A percentile compares a stretch with the other conserved stretches of the same genome.
phyloP scores from a whole-genome alignment of 2,329 filamentous ascomycete genomes.

The Phaeosphaeriaceae sp. region DNA sequence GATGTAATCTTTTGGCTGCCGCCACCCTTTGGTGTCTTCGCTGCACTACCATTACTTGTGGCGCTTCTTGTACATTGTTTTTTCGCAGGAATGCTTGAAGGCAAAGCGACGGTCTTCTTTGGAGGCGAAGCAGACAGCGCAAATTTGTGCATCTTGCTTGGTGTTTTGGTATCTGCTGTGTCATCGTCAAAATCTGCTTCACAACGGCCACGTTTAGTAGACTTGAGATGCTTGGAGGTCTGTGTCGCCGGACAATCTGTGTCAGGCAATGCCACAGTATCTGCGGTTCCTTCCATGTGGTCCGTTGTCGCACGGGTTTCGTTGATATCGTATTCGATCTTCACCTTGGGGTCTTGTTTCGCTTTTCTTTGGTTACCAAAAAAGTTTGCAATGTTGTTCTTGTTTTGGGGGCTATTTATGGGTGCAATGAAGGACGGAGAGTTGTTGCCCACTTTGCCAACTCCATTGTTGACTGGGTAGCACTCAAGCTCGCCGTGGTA shows the following conservation, averaged over 20 bases:
- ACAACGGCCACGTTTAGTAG: constrained; percentile 58
- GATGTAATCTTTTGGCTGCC: constrained; percentile 64
- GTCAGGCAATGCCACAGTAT: constrained; percentile 59
- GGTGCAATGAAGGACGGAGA: constrained; percentile 84
- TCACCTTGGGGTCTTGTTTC: constrained; percentile 33
- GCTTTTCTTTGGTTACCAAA: constrained; percentile 67
- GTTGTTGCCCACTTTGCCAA: constrained; percentile 93
- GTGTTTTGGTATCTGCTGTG: constrained; percentile 41
- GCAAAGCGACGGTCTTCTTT: constrained; percentile 21
- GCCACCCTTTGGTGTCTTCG: constrained; percentile 53
- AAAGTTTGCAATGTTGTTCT: constrained; percentile 92
- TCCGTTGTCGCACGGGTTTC: constrained; percentile 54
- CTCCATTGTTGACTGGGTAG: constrained; percentile 85
- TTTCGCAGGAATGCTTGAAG: constrained; percentile 41
- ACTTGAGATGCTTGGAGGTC: constrained; percentile 29
- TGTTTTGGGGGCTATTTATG: constrained; percentile 83
- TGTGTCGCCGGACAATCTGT: constrained; percentile 23
- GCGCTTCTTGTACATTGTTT: constrained; percentile 60
- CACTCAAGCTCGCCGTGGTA: constrained; percentile 80
- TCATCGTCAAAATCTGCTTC: constrained; percentile 39
- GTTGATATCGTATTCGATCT: constrained; percentile 48
- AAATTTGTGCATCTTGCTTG: constrained; percentile 46
- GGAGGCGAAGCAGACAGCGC: constrained; percentile 22
- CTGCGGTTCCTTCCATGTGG: constrained; percentile 53
- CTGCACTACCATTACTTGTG: constrained; percentile 60